Conservation (phyloP, 2,329 filamentous ascomycete species). For the Didymella lethalis region DNA sequence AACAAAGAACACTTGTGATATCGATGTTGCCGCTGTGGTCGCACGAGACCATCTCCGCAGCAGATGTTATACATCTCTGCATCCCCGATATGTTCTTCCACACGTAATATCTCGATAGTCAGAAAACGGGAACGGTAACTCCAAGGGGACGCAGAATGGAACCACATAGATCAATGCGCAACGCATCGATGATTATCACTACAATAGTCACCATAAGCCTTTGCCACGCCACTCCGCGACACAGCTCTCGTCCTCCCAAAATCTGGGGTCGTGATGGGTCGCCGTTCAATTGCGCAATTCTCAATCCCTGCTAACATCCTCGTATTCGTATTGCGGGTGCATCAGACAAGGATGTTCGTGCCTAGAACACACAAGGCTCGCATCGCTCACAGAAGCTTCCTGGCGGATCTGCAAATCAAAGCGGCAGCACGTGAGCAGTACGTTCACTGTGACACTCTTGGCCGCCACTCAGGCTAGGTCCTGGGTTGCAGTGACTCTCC, state of each 20-base stretch:
- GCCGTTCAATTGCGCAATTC: background rate
- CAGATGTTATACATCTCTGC: background rate
- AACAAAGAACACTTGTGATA: background rate
- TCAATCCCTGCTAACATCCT: slow-evolving; percentile 6
- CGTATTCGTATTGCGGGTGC: background rate
- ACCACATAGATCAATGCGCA: background rate
- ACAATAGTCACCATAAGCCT: background rate
- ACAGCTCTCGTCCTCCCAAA: background rate
- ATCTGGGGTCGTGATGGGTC: background rate
- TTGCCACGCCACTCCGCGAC: background rate
- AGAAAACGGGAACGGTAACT: too few relatives aligned
- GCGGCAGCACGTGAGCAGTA: background rate
- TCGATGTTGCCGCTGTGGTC: background rate
- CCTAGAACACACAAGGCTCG: background rate
- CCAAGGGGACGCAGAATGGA: background rate
- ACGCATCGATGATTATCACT: background rate
- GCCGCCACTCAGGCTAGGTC: too few relatives aligned
- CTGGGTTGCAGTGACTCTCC: too few relatives aligned
- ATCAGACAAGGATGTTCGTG: background rate
- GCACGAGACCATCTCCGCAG: background rate
- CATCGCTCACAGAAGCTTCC: background rate
- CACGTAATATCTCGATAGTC: background rate
- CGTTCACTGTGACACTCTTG: background rate
- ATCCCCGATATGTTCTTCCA: background rate
- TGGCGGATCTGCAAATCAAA: background rate